Evolutionary conservation across 352 stramenopile genomes (phyloP).

Genomic region (Globisporangium cederbergense): DNA sequence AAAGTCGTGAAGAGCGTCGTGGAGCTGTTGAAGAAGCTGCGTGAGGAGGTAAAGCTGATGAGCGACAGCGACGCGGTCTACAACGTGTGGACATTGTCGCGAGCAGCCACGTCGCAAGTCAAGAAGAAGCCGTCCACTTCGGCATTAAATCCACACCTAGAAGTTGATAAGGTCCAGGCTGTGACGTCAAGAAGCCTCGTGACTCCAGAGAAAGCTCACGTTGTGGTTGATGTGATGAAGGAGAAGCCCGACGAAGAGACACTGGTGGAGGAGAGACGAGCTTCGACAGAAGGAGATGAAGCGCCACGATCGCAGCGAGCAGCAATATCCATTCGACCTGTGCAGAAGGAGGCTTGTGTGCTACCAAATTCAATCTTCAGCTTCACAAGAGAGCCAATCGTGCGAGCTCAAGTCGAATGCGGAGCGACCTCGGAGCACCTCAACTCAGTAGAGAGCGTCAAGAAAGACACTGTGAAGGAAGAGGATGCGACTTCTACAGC

Average conservation of each 20-base stretch:
- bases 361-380: constrained; percentile 6
- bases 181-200: neutral
- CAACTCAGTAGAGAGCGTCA: neutral
- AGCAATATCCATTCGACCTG: neutral
- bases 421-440: neutral
- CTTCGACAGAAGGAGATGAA: neutral
- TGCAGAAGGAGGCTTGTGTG: neutral
- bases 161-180: neutral
- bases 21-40: constrained; percentile 48
- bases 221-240: neutral
- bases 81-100: constrained; percentile 34
- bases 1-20: constrained; percentile 59
- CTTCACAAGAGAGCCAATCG: neutral
- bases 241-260: neutral
- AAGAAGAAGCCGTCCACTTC: neutral
- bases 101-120: neutral
- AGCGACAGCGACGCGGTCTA: constrained; percentile 26
- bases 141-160: neutral
- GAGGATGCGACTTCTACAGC: neutral
- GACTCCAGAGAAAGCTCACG: neutral
- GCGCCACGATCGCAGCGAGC: neutral
- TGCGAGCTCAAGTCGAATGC: neutral
- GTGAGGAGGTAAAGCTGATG: constrained; percentile 39
- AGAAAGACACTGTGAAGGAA: neutral
- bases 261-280: neutral